Percentiles rank a stretch among this genome's conserved stretches.
Evolutionary conservation across 2,329 filamentous ascomycete genomes (phyloP).

Genomic region (Penicillium brevicompactum): DNA sequence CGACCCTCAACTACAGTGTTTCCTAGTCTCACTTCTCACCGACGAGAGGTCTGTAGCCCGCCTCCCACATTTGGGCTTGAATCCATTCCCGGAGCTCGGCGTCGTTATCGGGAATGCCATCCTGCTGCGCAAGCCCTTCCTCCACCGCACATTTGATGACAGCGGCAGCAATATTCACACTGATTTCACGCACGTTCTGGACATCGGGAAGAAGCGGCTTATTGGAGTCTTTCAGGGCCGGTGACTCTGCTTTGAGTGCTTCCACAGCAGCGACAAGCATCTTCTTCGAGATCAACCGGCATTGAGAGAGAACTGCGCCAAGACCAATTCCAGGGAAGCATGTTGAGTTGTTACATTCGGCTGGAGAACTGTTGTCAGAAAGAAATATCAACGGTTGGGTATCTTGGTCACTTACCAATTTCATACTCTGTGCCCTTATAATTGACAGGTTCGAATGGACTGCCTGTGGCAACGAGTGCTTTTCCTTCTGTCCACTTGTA

Average conservation of each 20-base stretch:
- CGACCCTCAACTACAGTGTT: background rate
- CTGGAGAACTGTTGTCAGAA: constrained; percentile 37
- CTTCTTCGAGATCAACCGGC: constrained; percentile 67
- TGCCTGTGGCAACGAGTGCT: constrained; percentile 79
- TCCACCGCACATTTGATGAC: constrained; percentile 73
- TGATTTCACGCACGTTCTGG: constrained; percentile 71
- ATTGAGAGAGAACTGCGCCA: constrained; percentile 71
- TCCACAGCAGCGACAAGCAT: constrained; percentile 82
- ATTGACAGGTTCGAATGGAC: constrained; percentile 75
- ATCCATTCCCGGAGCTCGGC: constrained; percentile 43
- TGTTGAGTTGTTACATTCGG: constrained; percentile 87
- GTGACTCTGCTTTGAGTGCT: constrained; percentile 70
- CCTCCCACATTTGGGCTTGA: constrained; percentile 46
- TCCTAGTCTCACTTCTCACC: constrained; percentile 1
- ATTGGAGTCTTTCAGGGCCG: constrained; percentile 65
- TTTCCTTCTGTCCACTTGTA: constrained; percentile 76
- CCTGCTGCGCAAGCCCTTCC: constrained; percentile 67
- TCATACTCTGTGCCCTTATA: constrained; percentile 58
- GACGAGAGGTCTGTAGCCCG: constrained; percentile 36
- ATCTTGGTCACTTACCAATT: constrained; percentile 47
- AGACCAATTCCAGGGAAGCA: constrained; percentile 86
- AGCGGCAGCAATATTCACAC: constrained; percentile 72
- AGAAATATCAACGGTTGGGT: too few species aligned
- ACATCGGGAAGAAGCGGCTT: constrained; percentile 77
- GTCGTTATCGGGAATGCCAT: constrained; percentile 61